Evolutionary conservation across 2,329 filamentous ascomycete species (phyloP), one percentile per base, ranked within the genome.

Genomic region (Talaromyces funiculosus): DNA sequence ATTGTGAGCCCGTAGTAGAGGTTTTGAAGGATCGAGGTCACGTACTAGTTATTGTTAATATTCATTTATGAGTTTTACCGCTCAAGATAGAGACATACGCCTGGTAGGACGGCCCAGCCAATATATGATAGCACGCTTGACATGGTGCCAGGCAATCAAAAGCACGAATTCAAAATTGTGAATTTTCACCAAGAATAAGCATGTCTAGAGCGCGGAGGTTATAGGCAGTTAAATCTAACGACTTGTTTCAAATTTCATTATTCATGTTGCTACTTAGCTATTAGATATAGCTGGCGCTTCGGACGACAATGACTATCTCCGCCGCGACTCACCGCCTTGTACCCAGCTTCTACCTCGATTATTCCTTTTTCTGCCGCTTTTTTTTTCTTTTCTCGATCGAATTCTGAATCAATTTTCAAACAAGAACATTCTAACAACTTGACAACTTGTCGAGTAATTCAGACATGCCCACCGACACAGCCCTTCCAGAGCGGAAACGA

Each of bases 1-100:
- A 96, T 93, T 59, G 90, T 90, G 67, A 97, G 77, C 68, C 87
- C 83, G 78, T 97, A 99, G 78, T 92, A 94, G 67, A 95, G 80
- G 64, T 83, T 82, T 73, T 97, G 93, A 5, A 89, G 73, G 79
- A 88, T 90, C 64, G 85, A 84, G 38, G 91, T 92, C 53, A 86
- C 88, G 67, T 93, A 84, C 90, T 95, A 66, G 10, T 51, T n/a
- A 20, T 57, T 29, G 37, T 35, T 22, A 61, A 42, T 38, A 24
- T 26, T 57, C n/a, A 4, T 37, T 12, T 45, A 12, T 33, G 10
- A n/a, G 54, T 56, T 29, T 7, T 31, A 12, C 14, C 24, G 14
- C 24, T 61, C n/a, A 45, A 37, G 26, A 57, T 42, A 54, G 61
- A 61, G 47, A 10, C 80, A 70, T 76, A 86, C 84, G 66, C 81